Conservation (phyloP, 345 rosid genomes). For the Lumnitzera littorea region DNA sequence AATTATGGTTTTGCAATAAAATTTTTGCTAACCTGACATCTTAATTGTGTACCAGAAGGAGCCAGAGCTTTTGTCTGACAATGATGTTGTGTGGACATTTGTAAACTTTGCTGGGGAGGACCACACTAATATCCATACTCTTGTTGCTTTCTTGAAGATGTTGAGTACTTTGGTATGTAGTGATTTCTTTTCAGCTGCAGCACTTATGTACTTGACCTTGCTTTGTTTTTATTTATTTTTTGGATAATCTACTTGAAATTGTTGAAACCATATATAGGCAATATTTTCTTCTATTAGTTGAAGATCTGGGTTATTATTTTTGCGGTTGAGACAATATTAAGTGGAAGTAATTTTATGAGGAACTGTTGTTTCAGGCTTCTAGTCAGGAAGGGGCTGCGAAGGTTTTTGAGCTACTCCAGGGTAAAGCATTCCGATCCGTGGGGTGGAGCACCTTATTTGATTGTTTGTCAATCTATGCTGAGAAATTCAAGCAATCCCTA, state of each 20-base stretch:
- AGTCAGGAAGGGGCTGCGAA: conserved; percentile 90
- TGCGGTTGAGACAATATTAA: no score
- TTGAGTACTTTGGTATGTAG: conserved; percentile 79
- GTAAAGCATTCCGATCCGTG: conserved; percentile 77
- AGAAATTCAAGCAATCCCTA: conserved; percentile 82
- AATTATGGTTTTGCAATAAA: not conserved
- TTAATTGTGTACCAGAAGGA: conserved; percentile 56
- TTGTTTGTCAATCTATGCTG: conserved; percentile 79
- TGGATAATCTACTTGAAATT: no score
- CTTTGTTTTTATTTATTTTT: no score
- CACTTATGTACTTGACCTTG: no score
- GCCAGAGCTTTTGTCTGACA: conserved; percentile 80
- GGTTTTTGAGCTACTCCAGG: conserved; percentile 83
- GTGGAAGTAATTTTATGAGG: conserved; percentile 10
- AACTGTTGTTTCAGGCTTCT: conserved; percentile 57
- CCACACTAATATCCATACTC: conserved; percentile 89
- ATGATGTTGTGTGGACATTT: conserved; percentile 96
- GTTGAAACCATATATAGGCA: no score
- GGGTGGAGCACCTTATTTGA: conserved; percentile 94
- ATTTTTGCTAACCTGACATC: not conserved
- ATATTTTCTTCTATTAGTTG: no score
- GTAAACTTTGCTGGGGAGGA: conserved; percentile 98
- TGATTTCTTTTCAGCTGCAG: no score
- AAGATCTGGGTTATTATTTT: no score
- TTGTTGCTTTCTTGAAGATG: conserved; percentile 93